Conservation (phyloP, 257 asterid genomes). For the Solanum medicagineum region DNA sequence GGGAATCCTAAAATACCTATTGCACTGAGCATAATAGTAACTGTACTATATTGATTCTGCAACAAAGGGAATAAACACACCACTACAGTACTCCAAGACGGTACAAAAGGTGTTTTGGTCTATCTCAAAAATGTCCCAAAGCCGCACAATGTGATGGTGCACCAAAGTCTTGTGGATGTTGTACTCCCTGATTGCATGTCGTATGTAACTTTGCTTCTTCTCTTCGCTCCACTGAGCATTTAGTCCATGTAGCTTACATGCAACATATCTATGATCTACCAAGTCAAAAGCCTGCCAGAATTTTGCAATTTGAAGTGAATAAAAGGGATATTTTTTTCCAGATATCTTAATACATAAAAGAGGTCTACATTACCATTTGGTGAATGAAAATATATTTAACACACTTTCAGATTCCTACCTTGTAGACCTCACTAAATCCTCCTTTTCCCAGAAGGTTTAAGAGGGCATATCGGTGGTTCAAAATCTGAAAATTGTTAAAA, state of each 20-base stretch:
- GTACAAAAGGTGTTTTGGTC: conserved; percentile 98
- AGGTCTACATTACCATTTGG: background rate
- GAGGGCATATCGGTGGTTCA: conserved; percentile 92
- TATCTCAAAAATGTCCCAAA: conserved; percentile 97
- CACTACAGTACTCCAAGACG: conserved; percentile 89
- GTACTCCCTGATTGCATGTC: conserved; percentile 99
- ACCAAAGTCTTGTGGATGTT: conserved; percentile 90
- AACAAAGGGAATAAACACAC: conserved; percentile 27
- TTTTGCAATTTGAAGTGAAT: background rate
- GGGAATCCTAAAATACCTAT: background rate
- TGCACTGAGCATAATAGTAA: background rate
- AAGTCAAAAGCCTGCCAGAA: conserved; percentile 92
- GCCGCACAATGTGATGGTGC: conserved; percentile 90
- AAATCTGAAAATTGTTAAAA: conserved; percentile 89
- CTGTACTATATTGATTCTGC: background rate
- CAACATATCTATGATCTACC: conserved; percentile 91
- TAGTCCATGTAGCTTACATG: conserved; percentile 96
- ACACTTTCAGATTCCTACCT: conserved; percentile 31
- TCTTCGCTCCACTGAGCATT: conserved; percentile 99
- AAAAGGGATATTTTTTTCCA: background rate
- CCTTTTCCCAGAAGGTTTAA: conserved; percentile 97
- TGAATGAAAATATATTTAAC: background rate
- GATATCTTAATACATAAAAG: conserved; percentile 2
- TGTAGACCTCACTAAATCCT: conserved; percentile 97
- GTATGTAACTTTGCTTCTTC: conserved; percentile 90